Percentiles rank a stretch among this genome's conserved stretches.
Evolutionary conservation across 73 alveolate genomes (phyloP).

Genomic region (Stentor coeruleus): DNA sequence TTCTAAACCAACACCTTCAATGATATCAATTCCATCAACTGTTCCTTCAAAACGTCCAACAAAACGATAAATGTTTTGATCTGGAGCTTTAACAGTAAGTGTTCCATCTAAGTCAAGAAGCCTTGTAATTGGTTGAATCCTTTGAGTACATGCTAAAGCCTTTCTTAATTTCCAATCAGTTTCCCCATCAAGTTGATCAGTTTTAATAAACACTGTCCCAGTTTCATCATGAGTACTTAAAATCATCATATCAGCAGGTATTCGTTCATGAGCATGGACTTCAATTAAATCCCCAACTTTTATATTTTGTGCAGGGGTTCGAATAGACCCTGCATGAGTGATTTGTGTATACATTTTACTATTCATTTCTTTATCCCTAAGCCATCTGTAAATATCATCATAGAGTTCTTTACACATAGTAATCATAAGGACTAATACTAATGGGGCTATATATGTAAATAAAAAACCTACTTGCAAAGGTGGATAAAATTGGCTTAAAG

Average conservation of each 20-base stretch:
- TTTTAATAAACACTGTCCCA: constrained; percentile 77
- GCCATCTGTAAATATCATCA: constrained; percentile 85
- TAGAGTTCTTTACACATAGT: constrained; percentile 88
- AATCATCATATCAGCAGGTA: constrained; percentile 89
- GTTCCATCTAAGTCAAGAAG: neutral
- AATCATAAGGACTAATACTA: constrained; percentile 83
- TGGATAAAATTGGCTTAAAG: constrained; percentile 81
- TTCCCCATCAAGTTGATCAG: constrained; percentile 98
- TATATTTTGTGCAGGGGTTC: constrained; percentile 27
- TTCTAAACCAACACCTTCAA: constrained; percentile 85
- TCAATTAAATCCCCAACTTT: constrained; percentile 85
- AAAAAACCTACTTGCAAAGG: constrained; percentile 83
- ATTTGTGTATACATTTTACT: constrained; percentile 35
- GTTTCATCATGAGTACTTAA: constrained; percentile 56
- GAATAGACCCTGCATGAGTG: neutral
- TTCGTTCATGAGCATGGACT: constrained; percentile 74
- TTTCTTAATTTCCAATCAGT: constrained; percentile 97
- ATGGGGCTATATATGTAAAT: constrained; percentile 92
- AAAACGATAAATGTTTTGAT: constrained; percentile 70
- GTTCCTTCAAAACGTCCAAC: constrained; percentile 52
- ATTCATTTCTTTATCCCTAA: constrained; percentile 51
- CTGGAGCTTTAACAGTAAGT: constrained; percentile 47
- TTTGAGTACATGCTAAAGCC: constrained; percentile 65
- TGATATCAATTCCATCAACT: constrained; percentile 41
- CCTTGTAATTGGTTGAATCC: neutral